Conservation (phyloP, 2,329 filamentous ascomycete genomes). For the Xylariaceae sp. region DNA sequence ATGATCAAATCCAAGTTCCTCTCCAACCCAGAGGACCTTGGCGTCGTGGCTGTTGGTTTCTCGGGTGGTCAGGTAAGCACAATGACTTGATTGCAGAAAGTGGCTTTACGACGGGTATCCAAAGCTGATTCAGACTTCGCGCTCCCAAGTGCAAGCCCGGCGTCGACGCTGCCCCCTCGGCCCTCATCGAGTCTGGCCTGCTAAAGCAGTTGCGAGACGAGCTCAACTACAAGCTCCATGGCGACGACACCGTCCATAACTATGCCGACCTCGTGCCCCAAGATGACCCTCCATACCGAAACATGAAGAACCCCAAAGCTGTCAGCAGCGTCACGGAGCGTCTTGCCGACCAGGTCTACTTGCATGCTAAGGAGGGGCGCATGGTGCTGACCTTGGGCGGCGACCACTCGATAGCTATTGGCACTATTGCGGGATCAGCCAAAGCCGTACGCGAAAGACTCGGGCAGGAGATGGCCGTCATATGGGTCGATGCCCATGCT, state of each 20-base stretch:
- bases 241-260: conserved; percentile 76
- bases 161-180: conserved; percentile 85
- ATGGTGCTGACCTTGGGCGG: conserved; percentile 91
- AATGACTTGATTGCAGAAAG: conserved; percentile 3
- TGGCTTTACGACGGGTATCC: conserved; percentile 4
- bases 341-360: conserved; percentile 81
- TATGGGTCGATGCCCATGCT: conserved; percentile 97
- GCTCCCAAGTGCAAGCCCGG: conserved; percentile 75
- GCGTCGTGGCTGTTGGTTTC: conserved; percentile 92
- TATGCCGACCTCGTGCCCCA: conserved; percentile 72
- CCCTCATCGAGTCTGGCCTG: conserved; percentile 83
- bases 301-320: conserved; percentile 89
- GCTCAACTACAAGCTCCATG: conserved; percentile 82
- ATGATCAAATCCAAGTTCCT: conserved; percentile 70
- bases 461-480: conserved; percentile 80
- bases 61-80: conserved; percentile 82
- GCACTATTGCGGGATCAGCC: conserved; percentile 82
- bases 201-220: conserved; percentile 79
- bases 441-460: conserved; percentile 82
- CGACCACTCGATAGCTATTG: conserved; percentile 95
- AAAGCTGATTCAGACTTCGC: conserved; percentile 6
- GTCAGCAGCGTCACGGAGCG: conserved; percentile 80
- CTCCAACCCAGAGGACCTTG: conserved; percentile 71
- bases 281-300: conserved; percentile 72
- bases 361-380: conserved; percentile 75